Evolutionary conservation across 2,329 filamentous ascomycete genomes (phyloP), one percentile per base, ranked within the genome.

Genomic region (Exophiala phaeomuriformis): DNA sequence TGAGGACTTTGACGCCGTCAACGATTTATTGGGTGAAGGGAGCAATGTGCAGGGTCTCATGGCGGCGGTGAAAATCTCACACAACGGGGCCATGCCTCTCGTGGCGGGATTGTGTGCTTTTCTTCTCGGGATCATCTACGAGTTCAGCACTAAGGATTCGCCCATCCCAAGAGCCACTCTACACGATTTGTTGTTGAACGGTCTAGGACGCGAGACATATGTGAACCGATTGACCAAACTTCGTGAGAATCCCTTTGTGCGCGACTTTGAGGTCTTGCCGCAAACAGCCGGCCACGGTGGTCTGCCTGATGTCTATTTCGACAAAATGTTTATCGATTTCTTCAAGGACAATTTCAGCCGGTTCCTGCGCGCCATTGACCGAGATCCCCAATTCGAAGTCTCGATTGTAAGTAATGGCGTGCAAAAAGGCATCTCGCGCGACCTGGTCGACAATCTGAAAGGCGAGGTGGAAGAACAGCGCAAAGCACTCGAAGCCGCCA

Each of bases 111-210:
- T 98, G 8, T 89, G 86, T 66, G 86, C 90, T 10, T 83, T 90
- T 66, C 73, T 98, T 0, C 77, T 97, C 1, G 93, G 91, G 6
- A 84, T 94, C 19, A 79, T 93, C 3, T 98, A 97, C 67, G 93
- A 98, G 65, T 98, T 97, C 65, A 97, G 91, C 6, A 96, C 91
- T 0, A 95, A 95, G 67, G 93, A 98, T 69, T 97, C 91, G 0
- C 89, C 93, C 0, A 85, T 98, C 48, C 81, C 91, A 4, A 80
- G 93, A 56, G 77, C 83, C 28, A 90, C 86, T 6, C 73, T 98
- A 42, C 87, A 95, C 64, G 82, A 86, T 28, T 79, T 96, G 30
- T 75, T 98, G 35, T 77, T 81, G 30, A 82, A 85, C 42, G 82
- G 85, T 53, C 79, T 97, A 63, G 88, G 90, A 37, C 83, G 90